Percentiles rank a stretch among this genome's conserved stretches.
phyloP scores from a whole-genome alignment of 2,329 filamentous ascomycete species.

The Cyphellophora europaea region DNA sequence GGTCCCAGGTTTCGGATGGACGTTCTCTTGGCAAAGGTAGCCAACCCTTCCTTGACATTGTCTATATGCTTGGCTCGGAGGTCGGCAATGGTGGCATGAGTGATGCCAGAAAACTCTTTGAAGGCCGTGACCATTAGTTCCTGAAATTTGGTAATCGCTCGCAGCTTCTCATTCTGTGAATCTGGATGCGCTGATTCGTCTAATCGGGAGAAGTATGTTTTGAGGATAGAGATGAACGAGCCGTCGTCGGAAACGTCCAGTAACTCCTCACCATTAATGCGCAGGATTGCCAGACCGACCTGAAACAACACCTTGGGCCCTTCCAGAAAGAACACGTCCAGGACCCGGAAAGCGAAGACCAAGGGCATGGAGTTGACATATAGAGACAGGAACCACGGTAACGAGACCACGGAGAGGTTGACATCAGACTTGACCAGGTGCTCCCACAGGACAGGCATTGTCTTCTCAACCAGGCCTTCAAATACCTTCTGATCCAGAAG shows the following conservation, averaged over 20 bases:
- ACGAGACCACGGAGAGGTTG: conserved; percentile 89
- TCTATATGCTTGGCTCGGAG: conserved; percentile 88
- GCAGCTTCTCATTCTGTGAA: conserved; percentile 87
- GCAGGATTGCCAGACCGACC: conserved; percentile 87
- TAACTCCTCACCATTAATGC: conserved; percentile 93
- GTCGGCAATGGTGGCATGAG: conserved; percentile 83
- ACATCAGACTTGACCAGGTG: conserved; percentile 96
- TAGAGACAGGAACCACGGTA: conserved; percentile 95
- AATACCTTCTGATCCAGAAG: conserved; percentile 95
- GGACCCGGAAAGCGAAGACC: conserved; percentile 89
- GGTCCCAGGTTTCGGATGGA: conserved; percentile 92
- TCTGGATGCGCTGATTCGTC: conserved; percentile 94
- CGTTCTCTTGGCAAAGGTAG: conserved; percentile 93
- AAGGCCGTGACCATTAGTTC: conserved; percentile 99
- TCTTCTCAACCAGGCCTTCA: conserved; percentile 95
- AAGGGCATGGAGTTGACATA: conserved; percentile 99
- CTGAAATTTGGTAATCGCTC: conserved; percentile 90
- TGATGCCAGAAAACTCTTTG: conserved; percentile 94
- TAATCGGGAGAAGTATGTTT: conserved; percentile 84
- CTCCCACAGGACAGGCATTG: conserved; percentile 97
- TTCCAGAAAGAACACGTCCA: conserved; percentile 97
- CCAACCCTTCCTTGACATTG: conserved; percentile 87
- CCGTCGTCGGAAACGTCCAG: conserved; percentile 90
- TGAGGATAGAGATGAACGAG: conserved; percentile 91
- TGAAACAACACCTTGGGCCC: conserved; percentile 97